Conservation (phyloP, 441 rosid genomes). For the Adansonia grandidieri region DNA sequence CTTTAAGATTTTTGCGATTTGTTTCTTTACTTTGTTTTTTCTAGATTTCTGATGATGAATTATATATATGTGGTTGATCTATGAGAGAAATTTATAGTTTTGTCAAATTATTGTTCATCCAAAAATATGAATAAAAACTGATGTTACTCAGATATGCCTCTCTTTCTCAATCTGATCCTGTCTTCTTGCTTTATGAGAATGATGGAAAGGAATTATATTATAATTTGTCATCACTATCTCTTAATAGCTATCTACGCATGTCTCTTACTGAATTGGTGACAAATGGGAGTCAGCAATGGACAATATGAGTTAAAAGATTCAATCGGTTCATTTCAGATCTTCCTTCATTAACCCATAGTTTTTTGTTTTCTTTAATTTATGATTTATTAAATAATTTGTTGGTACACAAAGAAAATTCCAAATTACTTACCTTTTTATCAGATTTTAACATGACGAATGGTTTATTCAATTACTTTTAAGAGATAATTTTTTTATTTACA, state of each 20-base stretch:
- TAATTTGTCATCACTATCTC: background rate
- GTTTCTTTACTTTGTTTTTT: background rate
- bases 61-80: background rate
- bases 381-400: too few relatives aligned
- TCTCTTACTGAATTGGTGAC: too few relatives aligned
- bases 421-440: too few relatives aligned
- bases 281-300: too few relatives aligned
- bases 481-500: too few relatives aligned
- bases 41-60: background rate
- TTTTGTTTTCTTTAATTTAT: too few relatives aligned
- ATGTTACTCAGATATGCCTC: background rate
- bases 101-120: background rate
- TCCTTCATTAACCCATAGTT: too few relatives aligned
- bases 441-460: too few relatives aligned
- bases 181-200: background rate
- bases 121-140: background rate
- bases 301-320: too few relatives aligned
- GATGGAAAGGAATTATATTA: background rate
- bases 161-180: background rate
- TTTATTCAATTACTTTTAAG: too few relatives aligned
- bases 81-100: background rate
- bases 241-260: background rate
- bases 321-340: too few relatives aligned
- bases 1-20: slow-evolving; percentile 1
- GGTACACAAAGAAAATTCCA: too few relatives aligned